These are phyloP conservation scores for Apiospora marii DNA, from an alignment of 2,329 filamentous ascomycete genomes.

Conservation along the genomic window DNA sequence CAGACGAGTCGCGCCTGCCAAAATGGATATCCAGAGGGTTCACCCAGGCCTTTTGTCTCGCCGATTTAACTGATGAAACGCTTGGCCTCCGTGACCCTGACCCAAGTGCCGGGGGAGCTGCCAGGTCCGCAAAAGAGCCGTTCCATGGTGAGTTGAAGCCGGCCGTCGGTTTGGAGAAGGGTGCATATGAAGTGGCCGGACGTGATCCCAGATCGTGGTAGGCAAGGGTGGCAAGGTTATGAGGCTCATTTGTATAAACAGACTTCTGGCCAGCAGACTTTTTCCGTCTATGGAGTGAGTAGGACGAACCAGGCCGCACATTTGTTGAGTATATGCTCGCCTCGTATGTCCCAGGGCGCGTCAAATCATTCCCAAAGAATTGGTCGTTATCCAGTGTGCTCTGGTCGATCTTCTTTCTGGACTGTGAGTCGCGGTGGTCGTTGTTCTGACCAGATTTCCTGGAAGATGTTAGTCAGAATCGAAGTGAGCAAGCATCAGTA, in stretches of 20 bases:
- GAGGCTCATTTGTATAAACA: conserved; percentile 45
- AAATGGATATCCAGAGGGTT: conserved; percentile 59
- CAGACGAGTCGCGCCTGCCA: conserved; percentile 38
- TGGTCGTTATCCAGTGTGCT: conserved; percentile 45
- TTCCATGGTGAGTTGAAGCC: conserved; percentile 39
- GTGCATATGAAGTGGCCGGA: conserved; percentile 29
- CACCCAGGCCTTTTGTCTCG: conserved; percentile 49
- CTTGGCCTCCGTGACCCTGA: conserved; percentile 43
- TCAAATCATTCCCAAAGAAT: conserved; percentile 45
- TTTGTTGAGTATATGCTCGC: conserved; percentile 29
- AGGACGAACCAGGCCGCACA: conserved; percentile 51
- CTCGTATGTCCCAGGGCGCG: conserved; percentile 28
- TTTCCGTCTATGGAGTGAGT: conserved; percentile 40
- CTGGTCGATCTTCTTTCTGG: conserved; percentile 46
- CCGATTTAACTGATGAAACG: conserved; percentile 38
- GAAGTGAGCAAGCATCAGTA: background rate
- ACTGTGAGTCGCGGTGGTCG: background rate
- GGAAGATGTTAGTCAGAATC: background rate
- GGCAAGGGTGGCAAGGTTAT: conserved; percentile 51
- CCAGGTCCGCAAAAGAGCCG: conserved; percentile 45
- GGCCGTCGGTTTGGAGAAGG: background rate
- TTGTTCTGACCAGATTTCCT: conserved; percentile 21
- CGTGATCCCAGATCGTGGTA: conserved; percentile 51
- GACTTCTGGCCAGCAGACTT: conserved; percentile 34
- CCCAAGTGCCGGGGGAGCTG: conserved; percentile 42